Evolutionary conservation across 805 yeast genomes (phyloP), one percentile per base, ranked within the genome.

Genomic region (Barnettozyma siamensis): DNA sequence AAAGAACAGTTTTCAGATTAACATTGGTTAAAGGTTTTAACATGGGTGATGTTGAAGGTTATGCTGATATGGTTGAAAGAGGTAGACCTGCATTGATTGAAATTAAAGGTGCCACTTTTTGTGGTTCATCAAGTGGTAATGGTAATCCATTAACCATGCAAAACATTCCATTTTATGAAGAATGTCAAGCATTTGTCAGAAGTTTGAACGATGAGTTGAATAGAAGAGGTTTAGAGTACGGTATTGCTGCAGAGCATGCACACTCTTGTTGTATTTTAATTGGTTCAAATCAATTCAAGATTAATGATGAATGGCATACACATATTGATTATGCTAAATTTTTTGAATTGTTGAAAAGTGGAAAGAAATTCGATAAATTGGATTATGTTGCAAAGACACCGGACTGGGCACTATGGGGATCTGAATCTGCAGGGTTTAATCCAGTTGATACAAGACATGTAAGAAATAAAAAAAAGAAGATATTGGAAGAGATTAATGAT

Each of bases 121-220:
- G 96, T 68, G 97, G 97, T 0, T 83, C 94, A 0, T 83, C 95
- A 11, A 66, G 66, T 42, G 87, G 82, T 35, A 84, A 86, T 59
- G 89, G 93, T 27, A 87, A 88, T 56, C 89, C 95, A 36, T 69
- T 88, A 50, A 88, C 96, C 3, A 88, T 88, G 97, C 91, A 88
- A 59, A 88, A 88, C 57, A 93, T 89, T 42, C 97, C 97, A 34
- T 88, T 85, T 57, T 88, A 88, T 58, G 95, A 87, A 48, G 97
- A 88, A 60, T 91, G 95, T 57, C 79, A 78, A 51, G 66, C 61
- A 7, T 88, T 88, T 60, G 96, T 88, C 5, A 70, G 69, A 36
- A 70, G 67, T 9, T 73, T 88, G 48, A 75, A 76, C 33, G 65
- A 66, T 11, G 88, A 81, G 51, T 70, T 88, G 43, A 68, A 75